Base-by-base conservation (phyloP, 2,329 filamentous ascomycete species). In the Whalleya microplaca region DNA sequence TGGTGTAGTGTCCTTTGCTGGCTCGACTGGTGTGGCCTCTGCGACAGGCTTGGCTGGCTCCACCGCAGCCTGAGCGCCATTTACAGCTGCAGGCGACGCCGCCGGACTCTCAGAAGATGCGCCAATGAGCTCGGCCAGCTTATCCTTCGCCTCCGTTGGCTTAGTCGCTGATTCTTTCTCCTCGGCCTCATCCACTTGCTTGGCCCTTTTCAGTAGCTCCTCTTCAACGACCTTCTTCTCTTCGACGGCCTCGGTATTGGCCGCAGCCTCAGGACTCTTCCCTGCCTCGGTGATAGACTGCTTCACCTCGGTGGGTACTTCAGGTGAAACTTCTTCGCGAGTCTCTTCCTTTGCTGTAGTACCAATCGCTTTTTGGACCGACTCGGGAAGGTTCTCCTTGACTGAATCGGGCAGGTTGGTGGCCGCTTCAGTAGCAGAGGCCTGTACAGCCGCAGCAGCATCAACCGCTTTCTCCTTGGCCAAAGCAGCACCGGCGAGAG, bases 181-280 rank as follows among this genome's bases (percentile, higher is more conserved):
- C 37, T 59, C 64, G 12, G 71, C 68, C 63, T 77, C n/a, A n/a
- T n/a, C 66, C 51, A 70, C 69, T 50, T 74, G 70, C 71, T 82
- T 79, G 59, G 87, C 80, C 72, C 89, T 84, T 62, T 84, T 80
- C 46, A 92, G 78, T 8, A 96, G 79, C 75, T 96, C 89, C 21
- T 84, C 73, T 77, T 96, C 91, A 4, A 92, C 80, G 9, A 79
- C 81, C 71, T 84, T 85, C 83, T 95, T 95, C 66, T 93, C 90
- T 60, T 83, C 76, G 6, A 95, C 89, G 18, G 87, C 89, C 53
- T 81, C 80, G 1, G 84, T 78, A 72, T 86, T 88, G 53, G 83
- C 82, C 37, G 89, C 84, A 32, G 91, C 91, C 74, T 95, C 91
- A 8, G 90, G 88, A 58, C 78, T 79, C 66, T 80, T 72, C 52